A percentile compares a stretch with the other conserved stretches of the same genome.
Evolutionary conservation across 768 basidiomycete species (phyloP).

Genomic region (Leccinum ochraceum): DNA sequence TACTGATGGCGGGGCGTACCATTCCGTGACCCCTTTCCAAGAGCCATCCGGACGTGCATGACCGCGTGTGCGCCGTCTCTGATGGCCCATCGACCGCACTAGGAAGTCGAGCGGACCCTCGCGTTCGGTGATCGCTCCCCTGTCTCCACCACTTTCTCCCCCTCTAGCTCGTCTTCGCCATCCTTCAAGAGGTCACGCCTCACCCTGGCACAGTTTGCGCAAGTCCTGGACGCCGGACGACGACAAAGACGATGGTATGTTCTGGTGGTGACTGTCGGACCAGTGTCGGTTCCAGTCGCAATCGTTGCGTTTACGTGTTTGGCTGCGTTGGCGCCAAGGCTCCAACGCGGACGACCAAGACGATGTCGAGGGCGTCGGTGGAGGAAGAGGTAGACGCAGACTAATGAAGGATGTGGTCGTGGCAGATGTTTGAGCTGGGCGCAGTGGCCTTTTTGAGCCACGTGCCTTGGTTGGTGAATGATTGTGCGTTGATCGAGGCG

Average conservation of each 20-base stretch:
- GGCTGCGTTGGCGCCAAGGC: background rate
- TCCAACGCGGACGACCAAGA: background rate
- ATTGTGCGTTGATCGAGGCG: background rate
- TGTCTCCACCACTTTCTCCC: background rate
- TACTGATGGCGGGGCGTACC: background rate
- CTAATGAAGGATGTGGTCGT: background rate
- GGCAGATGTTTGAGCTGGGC: slow-evolving; percentile 9
- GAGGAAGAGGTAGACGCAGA: background rate
- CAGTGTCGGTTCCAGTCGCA: background rate
- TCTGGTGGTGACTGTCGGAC: background rate
- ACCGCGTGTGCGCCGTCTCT: background rate
- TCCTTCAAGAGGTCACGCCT: background rate
- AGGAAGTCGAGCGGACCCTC: background rate
- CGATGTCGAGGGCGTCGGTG: background rate
- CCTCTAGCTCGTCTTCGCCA: background rate
- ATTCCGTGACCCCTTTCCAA: background rate
- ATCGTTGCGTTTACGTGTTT: background rate
- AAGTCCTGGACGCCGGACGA: background rate
- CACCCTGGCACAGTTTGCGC: too few relatives aligned
- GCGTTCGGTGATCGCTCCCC: background rate
- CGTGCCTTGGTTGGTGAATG: slow-evolving; percentile 1
- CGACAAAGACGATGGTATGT: background rate
- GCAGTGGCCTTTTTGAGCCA: slow-evolving; percentile 14
- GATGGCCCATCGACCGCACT: background rate
- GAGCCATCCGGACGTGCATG: background rate